Evolutionary conservation across 73 alveolate genomes (phyloP), one percentile per base, ranked within the genome.

Genomic region (Halteria grandinella): DNA sequence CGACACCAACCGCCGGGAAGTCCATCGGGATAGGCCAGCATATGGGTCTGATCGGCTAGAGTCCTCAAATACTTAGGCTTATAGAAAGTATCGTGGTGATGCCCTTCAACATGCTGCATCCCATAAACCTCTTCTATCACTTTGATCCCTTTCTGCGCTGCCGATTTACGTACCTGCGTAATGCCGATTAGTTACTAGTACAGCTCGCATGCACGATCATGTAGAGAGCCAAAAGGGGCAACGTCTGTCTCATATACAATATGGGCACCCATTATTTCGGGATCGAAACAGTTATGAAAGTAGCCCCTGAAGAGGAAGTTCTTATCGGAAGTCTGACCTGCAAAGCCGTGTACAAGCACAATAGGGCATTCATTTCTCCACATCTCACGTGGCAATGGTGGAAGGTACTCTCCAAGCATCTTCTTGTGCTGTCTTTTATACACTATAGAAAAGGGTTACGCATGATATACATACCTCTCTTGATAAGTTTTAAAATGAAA

Each of bases 141-240:
- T 1, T 14, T 15, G 18, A 20, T 4, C 28, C 47, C 57, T 17
- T 63, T 48, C 48, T 77, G 24, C 12, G n/a, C 20, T 1, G 82
- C 82, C 24, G 6, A 32, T 53, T 77, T 71, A 0, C 24, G 1
- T 27, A 63, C 33, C 41, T 63, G 41, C 25, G 1, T 21, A 21
- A 77, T 77, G 18, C 89, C 89, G 15, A 77, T 32, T 11, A 77
- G 45, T 48, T 77, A 57, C 37, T 77, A 64, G 50, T 77, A 77
- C 20, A 77, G 82, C 52, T 77, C 89, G 33, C 89, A 77, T 0
- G 89, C 89, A 0, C 89, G 40, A 36, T 77, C 89, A 34, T 77
- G 89, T 10, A 77, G 55, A 18, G 69, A 23, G 5, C 82, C 76
- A 14, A 48, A 47, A n/a, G 82, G 82, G 41, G 59, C 59, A 5